phyloP scores from a whole-genome alignment of 1,284 basidiomycete species.

The Gomphus sp. region DNA sequence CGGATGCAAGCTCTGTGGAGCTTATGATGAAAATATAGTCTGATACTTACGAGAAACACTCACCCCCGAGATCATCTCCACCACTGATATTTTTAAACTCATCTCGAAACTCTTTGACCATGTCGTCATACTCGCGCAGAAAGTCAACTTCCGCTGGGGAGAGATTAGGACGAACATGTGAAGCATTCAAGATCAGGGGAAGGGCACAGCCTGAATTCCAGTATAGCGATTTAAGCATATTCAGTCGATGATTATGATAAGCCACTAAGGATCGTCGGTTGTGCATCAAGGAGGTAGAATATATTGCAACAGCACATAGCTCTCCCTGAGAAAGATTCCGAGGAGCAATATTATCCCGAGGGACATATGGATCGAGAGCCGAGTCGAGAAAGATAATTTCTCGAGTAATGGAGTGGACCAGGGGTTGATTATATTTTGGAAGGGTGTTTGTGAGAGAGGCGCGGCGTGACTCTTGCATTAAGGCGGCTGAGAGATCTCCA shows the following conservation, averaged over 20 bases:
- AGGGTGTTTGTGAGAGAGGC: constrained; percentile 77
- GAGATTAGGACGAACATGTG: constrained; percentile 68
- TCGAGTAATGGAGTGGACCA: constrained; percentile 79
- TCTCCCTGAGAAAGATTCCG: constrained; percentile 23
- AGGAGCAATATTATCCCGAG: constrained; percentile 31
- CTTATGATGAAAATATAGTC: background rate
- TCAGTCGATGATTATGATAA: constrained; percentile 80
- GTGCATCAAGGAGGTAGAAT: constrained; percentile 79
- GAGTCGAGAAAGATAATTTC: constrained; percentile 66
- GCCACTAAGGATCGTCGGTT: constrained; percentile 93
- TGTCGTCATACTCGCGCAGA: constrained; percentile 71
- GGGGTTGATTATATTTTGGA: constrained; percentile 86
- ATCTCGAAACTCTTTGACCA: constrained; percentile 76
- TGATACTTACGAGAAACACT: background rate
- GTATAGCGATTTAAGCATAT: constrained; percentile 77
- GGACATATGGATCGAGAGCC: constrained; percentile 25
- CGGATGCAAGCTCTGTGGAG: constrained; percentile 14
- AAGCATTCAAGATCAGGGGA: constrained; percentile 64
- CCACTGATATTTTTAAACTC: constrained; percentile 68
- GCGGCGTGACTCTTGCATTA: constrained; percentile 78
- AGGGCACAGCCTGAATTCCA: constrained; percentile 92
- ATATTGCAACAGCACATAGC: constrained; percentile 71
- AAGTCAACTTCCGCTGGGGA: constrained; percentile 91
- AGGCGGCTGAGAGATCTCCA: constrained; percentile 78
- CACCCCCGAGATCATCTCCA: constrained; percentile 9